Evolutionary conservation across 768 basidiomycete species (phyloP), one percentile per base, ranked within the genome.

Genomic region (Tremella yokohamensis): DNA sequence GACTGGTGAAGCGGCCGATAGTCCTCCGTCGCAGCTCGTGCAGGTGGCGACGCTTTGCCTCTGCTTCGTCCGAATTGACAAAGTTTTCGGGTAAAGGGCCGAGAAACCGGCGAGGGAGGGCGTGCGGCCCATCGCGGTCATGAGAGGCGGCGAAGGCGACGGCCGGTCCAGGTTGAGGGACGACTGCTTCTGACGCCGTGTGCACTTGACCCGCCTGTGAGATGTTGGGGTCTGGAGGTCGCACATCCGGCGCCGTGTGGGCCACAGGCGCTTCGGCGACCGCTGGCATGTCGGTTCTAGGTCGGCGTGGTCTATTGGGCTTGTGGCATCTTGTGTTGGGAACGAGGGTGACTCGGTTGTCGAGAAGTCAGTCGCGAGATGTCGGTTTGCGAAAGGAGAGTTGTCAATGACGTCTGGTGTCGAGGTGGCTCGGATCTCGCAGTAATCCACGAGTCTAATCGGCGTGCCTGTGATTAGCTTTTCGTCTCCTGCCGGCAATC

Each of bases 1-100:
- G 6, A 11, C 40, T 26, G 18, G n/a, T n/a, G 34, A 61, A 29
- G 51, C 37, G 44, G 20, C 29, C 34, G 16, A 65, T 26, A n/a
- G 62, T 60, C 19, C n/a, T 40, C 15, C 47, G 47, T 8, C 62
- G 38, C 26, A 73, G 20, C 1, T 58, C 56, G 2, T 52, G 26
- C 8, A 71, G 62, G n/a, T 54, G 42, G 39, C 57, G 15, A 34
- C 57, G 47, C 15, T 61, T 64, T 49, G 62, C 65, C 18, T 57
- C 47, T 1, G 54, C 67, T 34, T 71, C 66, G 19, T 49, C 48
- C 7, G 68, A 69, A 49, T 73, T 63, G n/a, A 63, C 51, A 1
- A 64, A 54, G 24, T 50, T 57, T 37, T 70, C 64, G 2, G 74
- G 74, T 13, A 75, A 63, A 13, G 61, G 63, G 8, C 74, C 74